Conservation (phyloP, 2,329 filamentous ascomycete genomes). For the Hypoxylon sp. region DNA sequence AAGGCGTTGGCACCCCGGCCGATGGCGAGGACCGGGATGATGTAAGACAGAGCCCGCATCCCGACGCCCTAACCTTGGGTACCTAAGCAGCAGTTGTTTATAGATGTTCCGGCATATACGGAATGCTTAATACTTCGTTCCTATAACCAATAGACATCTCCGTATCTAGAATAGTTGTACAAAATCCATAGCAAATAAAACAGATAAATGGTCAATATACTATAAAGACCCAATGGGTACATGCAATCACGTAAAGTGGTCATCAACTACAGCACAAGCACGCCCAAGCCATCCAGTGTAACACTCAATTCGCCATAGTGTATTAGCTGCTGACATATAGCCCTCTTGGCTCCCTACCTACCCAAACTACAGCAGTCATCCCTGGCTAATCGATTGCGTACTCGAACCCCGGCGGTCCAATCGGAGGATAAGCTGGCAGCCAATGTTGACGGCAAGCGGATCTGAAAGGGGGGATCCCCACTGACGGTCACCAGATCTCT, state of each 20-base stretch:
- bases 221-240: neutral
- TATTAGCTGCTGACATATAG: slow-evolving; percentile 7
- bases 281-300: neutral
- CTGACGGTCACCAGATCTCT: slow-evolving; percentile 27
- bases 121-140: neutral
- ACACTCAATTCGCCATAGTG: neutral
- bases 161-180: neutral
- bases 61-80: neutral
- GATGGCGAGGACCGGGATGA: slow-evolving; percentile 11
- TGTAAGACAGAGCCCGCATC: slow-evolving; percentile 31
- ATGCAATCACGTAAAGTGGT: neutral
- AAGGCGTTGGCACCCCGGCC: slow-evolving; percentile 3
- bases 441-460: slow-evolving; percentile 28
- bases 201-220: neutral
- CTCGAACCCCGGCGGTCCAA: slow-evolving; percentile 27
- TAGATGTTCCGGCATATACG: neutral
- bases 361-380: slow-evolving; percentile 9
- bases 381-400: slow-evolving; percentile 36
- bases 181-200: neutral
- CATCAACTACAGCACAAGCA: neutral
- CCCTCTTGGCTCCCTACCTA: slow-evolving; percentile 4
- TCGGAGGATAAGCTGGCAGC: slow-evolving; percentile 13
- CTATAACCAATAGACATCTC: neutral
- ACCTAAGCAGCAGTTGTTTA: slow-evolving; percentile 5
- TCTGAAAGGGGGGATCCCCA: slow-evolving; percentile 14